A percentile compares a stretch with the other conserved stretches of the same genome.
phyloP scores from a whole-genome alignment of 257 asterid species.

The Solanum sparsipilum region DNA sequence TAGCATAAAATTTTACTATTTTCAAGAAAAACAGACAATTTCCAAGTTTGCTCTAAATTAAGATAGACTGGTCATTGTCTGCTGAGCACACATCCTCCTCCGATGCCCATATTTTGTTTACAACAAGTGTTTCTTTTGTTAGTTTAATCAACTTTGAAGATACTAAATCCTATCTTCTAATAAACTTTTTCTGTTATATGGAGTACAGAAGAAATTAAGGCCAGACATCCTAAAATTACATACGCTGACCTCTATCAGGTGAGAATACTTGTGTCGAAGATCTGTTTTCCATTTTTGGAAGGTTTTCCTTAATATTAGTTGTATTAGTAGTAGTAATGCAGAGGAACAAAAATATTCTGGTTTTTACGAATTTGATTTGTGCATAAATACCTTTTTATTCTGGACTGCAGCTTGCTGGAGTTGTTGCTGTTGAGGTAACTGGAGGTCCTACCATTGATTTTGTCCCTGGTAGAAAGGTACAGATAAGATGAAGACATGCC shows the following conservation, averaged over 20 bases:
- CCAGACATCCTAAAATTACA: slow-evolving; percentile 54
- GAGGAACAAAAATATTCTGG: neutral
- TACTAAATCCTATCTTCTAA: neutral
- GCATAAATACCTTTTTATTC: neutral
- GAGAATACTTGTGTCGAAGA: neutral
- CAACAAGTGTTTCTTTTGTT: neutral
- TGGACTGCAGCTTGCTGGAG: slow-evolving; percentile 68
- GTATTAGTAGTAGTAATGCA: neutral
- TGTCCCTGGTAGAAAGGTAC: slow-evolving; percentile 75
- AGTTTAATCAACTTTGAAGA: neutral
- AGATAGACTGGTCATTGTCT: neutral
- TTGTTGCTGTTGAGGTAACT: slow-evolving; percentile 77
- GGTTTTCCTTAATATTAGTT: neutral
- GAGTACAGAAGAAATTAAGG: slow-evolving; percentile 63
- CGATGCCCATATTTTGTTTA: neutral
- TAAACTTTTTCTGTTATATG: neutral
- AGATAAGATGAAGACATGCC: neutral
- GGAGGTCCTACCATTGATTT: slow-evolving; percentile 76
- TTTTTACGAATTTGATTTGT: neutral
- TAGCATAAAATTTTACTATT: neutral
- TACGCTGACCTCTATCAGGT: slow-evolving; percentile 97
- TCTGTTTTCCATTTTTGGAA: neutral
- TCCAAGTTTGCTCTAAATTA: neutral
- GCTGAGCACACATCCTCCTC: neutral
- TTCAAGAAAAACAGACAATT: neutral